Evolutionary conservation across 305 asterid species (phyloP).

Genomic region (Fraxinus albicans): DNA sequence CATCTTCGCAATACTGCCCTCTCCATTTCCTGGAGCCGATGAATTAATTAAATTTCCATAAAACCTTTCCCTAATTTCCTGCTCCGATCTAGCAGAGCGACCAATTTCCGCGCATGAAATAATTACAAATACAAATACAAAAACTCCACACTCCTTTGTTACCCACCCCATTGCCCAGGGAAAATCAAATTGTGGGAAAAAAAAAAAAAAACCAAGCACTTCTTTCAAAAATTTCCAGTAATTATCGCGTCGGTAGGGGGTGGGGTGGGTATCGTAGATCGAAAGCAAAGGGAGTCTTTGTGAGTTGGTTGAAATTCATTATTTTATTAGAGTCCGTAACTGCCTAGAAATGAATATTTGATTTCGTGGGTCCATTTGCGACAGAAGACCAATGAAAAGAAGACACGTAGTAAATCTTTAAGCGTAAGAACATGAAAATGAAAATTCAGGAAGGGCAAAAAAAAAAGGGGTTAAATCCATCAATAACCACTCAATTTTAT

Average conservation of each 20-base stretch:
- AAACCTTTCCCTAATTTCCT: slow-evolving; percentile 73
- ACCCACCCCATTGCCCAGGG: slow-evolving; percentile 10
- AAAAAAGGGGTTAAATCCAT: too few relatives aligned
- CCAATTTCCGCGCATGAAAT: slow-evolving; percentile 30
- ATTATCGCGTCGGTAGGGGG: background rate
- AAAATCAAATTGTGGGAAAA: background rate
- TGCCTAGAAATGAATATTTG: background rate
- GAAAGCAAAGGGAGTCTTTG: background rate
- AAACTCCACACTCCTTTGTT: slow-evolving; percentile 28
- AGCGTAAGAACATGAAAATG: background rate
- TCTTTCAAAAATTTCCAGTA: background rate
- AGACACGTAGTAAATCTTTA: background rate
- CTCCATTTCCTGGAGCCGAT: slow-evolving; percentile 54
- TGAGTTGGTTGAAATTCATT: background rate
- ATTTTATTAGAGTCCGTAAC: background rate
- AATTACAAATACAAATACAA: slow-evolving; percentile 29
- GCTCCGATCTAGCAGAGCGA: slow-evolving; percentile 63
- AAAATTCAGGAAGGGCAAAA: too few relatives aligned
- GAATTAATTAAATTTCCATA: slow-evolving; percentile 79
- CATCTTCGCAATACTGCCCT: slow-evolving; percentile 89
- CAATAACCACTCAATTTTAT: too few relatives aligned
- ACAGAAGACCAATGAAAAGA: background rate
- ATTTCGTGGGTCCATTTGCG: background rate
- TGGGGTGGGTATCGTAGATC: slow-evolving; percentile 14
- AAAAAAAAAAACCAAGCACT: background rate